Conservation (phyloP, 2,329 filamentous ascomycete genomes). For the Hymenoscyphus salicellus region DNA sequence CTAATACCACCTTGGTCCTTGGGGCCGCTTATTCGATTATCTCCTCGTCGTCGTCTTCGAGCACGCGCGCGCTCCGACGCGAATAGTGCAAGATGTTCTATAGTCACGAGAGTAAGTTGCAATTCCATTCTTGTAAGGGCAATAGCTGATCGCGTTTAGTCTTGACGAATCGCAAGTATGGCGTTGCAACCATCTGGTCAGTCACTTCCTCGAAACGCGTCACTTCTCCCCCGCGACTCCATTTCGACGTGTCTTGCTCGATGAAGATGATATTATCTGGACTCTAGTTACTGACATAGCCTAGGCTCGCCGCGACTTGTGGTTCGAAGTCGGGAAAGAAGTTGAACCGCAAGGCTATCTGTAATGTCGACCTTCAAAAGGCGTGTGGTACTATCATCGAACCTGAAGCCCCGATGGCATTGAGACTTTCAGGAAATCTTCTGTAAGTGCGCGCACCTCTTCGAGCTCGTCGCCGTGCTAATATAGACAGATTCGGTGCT, state of each 20-base stretch:
- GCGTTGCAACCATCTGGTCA: constrained; percentile 92
- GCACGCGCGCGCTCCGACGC: neutral
- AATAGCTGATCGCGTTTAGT: constrained; percentile 54
- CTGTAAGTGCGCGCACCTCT: constrained; percentile 52
- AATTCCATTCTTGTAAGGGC: neutral
- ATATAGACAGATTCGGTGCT: constrained; percentile 63
- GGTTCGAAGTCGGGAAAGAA: constrained; percentile 71
- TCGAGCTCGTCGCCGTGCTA: constrained; percentile 13
- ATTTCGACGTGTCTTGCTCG: neutral
- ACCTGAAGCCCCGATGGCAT: constrained; percentile 80
- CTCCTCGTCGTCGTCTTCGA: neutral
- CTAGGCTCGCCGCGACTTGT: constrained; percentile 86
- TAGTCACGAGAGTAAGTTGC: constrained; percentile 78
- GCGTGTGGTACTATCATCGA: constrained; percentile 86
- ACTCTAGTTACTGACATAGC: neutral
- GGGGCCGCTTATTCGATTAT: neutral
- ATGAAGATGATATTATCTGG: neutral
- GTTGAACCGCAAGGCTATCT: constrained; percentile 80
- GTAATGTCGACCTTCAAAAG: constrained; percentile 80
- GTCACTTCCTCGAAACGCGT: constrained; percentile 28
- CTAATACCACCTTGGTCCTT: neutral
- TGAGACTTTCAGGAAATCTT: constrained; percentile 85
- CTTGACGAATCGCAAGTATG: constrained; percentile 81
- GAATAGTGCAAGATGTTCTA: constrained; percentile 70
- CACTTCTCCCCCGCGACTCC: neutral